Percentiles rank a stretch among this genome's conserved stretches.
These are phyloP conservation scores for Tremella yokohamensis DNA, from an alignment of 768 basidiomycete genomes.

Conservation along the genomic window DNA sequence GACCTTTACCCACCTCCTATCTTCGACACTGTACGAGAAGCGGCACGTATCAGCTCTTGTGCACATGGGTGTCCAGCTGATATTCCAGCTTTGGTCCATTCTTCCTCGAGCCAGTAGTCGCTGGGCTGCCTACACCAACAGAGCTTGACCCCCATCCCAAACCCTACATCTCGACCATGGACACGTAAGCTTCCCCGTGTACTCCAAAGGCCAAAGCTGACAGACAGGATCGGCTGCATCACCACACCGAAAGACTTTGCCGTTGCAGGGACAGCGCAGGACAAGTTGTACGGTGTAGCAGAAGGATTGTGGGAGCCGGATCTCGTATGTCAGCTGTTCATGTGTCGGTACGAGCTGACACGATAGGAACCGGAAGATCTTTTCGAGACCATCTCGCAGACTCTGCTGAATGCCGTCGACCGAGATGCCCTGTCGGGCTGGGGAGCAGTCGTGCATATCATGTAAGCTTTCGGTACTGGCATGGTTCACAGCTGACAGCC, in stretches of 20 bases:
- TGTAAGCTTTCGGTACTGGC: constrained; percentile 60
- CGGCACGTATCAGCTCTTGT: constrained; percentile 55
- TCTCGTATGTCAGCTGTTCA: constrained; percentile 54
- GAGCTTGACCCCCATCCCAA: constrained; percentile 60
- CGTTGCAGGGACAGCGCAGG: constrained; percentile 85
- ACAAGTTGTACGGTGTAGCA: constrained; percentile 92
- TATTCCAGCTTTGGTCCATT: constrained; percentile 75
- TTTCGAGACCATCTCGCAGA: constrained; percentile 97
- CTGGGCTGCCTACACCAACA: constrained; percentile 61
- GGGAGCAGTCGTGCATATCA: constrained; percentile 91
- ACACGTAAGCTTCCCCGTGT: constrained; percentile 52
- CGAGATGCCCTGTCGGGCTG: constrained; percentile 95
- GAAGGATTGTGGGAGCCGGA: constrained; percentile 99
- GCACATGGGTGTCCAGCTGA: constrained; percentile 4
- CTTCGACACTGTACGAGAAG: constrained; percentile 89
- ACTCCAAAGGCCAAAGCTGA: constrained; percentile 8
- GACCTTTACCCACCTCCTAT: constrained; percentile 92
- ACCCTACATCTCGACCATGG: constrained; percentile 92
- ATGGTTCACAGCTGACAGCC: neutral
- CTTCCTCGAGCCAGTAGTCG: constrained; percentile 94
- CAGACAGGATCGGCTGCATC: constrained; percentile 51
- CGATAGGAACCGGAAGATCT: constrained; percentile 79
- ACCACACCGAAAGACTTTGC: constrained; percentile 71
- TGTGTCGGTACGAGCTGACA: constrained; percentile 3
- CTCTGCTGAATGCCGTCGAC: constrained; percentile 88